Evolutionary conservation across 2,329 filamentous ascomycete genomes (phyloP), one percentile per base, ranked within the genome.

Genomic region (Zasmidium angulare): DNA sequence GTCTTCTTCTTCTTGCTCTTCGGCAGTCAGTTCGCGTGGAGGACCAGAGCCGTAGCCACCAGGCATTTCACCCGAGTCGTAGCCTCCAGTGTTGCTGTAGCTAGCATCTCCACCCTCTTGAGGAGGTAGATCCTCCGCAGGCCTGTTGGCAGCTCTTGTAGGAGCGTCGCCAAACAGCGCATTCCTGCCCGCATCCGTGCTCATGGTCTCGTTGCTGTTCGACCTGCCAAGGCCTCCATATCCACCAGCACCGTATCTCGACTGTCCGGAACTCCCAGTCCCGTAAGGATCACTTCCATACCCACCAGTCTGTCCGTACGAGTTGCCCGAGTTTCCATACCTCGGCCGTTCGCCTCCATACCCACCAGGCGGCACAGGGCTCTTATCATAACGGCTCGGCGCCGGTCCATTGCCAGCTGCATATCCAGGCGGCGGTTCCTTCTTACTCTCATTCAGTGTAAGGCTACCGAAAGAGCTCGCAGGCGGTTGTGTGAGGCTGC

Each of bases 1-100:
- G 61, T 89, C 86, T 72, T 90, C 85, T 63, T 90, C 87, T 68
- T 89, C 86, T 65, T 95, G 87, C 63, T 88, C 78, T 84, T 96
- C 91, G 1, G 87, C 91, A 0, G 91, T 96, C 65, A 96, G 78
- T 73, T 96, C 86, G 50, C 90, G 85, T 60, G 89, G 83, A 58
- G 88, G 86, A 54, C 90, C 86, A 4, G 78, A 69, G 10, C 79
- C 80, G 60, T 82, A 83, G 20, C 69, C 71, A 22, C 66, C 67
- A 3, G 68, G 66, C 62, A 68, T 66, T 46, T 69, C 67, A 17
- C 60, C 62, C 14, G 67, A 67, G 29, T 63, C 66, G 53, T 69
- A 71, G 10, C 64, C 68, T 12, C 71, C 70, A 26, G 66, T 62
- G 55, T 73, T 73, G 56, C 65, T 66, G 53, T 73, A 72, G 60